Conservation (phyloP, 2,329 filamentous ascomycete genomes). For the Fusarium sarcochroum region DNA sequence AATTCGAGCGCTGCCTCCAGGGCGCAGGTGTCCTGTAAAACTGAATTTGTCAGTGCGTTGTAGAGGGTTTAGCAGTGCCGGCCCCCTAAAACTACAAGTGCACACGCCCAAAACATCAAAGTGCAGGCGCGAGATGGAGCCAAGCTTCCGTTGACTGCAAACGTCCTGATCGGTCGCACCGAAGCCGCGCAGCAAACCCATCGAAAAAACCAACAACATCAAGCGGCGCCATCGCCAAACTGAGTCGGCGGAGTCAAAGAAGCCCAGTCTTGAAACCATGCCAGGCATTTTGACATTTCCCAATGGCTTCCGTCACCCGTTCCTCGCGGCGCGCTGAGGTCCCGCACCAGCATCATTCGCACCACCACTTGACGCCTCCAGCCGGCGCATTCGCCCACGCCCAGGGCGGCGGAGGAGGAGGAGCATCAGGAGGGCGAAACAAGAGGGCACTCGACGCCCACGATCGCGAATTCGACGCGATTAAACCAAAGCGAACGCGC, state of each 20-base stretch:
- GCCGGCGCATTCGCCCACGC: constrained; percentile 51
- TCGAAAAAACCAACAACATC: constrained; percentile 50
- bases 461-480: constrained; percentile 61
- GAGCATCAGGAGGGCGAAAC: constrained; percentile 53
- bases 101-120: constrained; percentile 29
- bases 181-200: constrained; percentile 43
- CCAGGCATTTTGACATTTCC: constrained; percentile 53
- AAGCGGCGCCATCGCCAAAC: constrained; percentile 47
- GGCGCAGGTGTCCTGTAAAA: constrained; percentile 20
- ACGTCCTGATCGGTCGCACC: constrained; percentile 42
- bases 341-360: constrained; percentile 56
- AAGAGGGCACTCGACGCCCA: constrained; percentile 64
- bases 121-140: constrained; percentile 23
- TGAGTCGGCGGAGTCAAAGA: constrained; percentile 41
- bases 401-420: constrained; percentile 52
- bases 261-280: constrained; percentile 53
- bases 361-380: constrained; percentile 51
- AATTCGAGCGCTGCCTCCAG: constrained; percentile 16
- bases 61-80: constrained; percentile 23
- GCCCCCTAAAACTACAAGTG: constrained; percentile 23
- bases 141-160: constrained; percentile 39
- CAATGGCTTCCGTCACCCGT: constrained; percentile 68
- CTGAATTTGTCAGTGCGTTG: constrained; percentile 17
- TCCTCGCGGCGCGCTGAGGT: constrained; percentile 65
- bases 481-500: constrained; percentile 64